phyloP scores from a whole-genome alignment of 2,329 filamentous ascomycete genomes.

The Didymella glomerata region DNA sequence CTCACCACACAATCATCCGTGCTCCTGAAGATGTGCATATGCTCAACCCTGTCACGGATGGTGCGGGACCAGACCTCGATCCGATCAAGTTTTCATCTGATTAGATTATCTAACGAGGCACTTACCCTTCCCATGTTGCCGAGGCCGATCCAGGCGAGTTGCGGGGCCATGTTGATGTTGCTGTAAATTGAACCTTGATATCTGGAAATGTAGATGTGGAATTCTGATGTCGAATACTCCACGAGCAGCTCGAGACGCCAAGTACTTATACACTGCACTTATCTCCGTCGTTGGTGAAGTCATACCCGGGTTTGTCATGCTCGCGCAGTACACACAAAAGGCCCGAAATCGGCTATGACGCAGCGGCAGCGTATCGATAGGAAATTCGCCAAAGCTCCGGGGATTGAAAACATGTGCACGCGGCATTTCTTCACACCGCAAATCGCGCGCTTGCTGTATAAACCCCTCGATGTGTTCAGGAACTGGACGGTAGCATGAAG shows the following conservation, averaged over 20 bases:
- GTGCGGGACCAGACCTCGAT: neutral
- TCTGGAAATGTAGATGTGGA: no score
- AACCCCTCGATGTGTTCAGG: slow-evolving; percentile 20
- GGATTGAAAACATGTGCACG: slow-evolving; percentile 19
- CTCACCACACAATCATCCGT: no score
- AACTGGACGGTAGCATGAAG: slow-evolving; percentile 47
- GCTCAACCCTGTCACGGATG: neutral
- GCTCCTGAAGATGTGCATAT: neutral
- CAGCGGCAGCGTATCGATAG: slow-evolving; percentile 32
- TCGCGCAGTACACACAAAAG: slow-evolving; percentile 2
- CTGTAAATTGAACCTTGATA: neutral
- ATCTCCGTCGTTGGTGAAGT: slow-evolving; percentile 11
- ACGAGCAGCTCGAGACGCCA: neutral
- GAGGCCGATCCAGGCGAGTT: slow-evolving; percentile 80
- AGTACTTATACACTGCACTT: slow-evolving; percentile 8
- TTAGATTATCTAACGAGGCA: slow-evolving; percentile 20
- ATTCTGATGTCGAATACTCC: neutral
- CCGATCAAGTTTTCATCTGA: neutral
- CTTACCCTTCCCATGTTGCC: slow-evolving; percentile 86
- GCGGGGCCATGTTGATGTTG: slow-evolving; percentile 53
- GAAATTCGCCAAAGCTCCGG: slow-evolving; percentile 15
- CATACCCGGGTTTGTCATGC: slow-evolving; percentile 20
- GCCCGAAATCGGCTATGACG: slow-evolving; percentile 25
- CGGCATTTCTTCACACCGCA: slow-evolving; percentile 18
- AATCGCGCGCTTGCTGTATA: slow-evolving; percentile 11